Percentiles rank a stretch among this genome's conserved stretches.
phyloP scores from a whole-genome alignment of 202 grass and related monocot species.

The Hordeum pubiflorum region DNA sequence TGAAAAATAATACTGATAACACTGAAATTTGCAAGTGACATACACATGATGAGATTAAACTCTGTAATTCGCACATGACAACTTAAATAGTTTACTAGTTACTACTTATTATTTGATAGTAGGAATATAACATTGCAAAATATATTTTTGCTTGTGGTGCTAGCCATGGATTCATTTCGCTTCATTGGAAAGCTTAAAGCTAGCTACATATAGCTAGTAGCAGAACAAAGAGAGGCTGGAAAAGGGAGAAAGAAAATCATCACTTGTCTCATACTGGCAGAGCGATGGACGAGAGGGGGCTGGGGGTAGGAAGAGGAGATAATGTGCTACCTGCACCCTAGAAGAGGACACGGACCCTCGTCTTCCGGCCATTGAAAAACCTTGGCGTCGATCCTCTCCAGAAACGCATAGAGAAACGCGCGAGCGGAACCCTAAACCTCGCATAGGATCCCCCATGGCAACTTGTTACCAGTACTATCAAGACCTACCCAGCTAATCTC shows the following conservation, averaged over 20 bases:
- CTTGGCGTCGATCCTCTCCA: slow-evolving; percentile 34
- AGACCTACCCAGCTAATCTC: not conserved
- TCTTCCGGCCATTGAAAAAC: slow-evolving; percentile 62
- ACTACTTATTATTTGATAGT: not conserved
- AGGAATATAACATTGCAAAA: not conserved
- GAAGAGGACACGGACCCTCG: slow-evolving; percentile 67
- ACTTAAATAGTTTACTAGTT: not conserved
- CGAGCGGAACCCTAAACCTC: slow-evolving; percentile 29
- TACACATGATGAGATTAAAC: not conserved
- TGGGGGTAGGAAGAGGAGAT: not conserved
- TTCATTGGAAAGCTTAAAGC: slow-evolving; percentile 14
- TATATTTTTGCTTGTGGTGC: not conserved
- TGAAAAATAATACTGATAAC: not conserved
- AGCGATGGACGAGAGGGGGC: not conserved
- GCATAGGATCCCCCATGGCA: slow-evolving; percentile 50
- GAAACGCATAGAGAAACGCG: slow-evolving; percentile 36
- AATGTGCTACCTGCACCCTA: slow-evolving; percentile 58
- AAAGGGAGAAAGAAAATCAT: slow-evolving; percentile 20
- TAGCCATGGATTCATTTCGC: not conserved
- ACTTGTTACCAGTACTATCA: slow-evolving; percentile 22
- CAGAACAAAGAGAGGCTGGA: slow-evolving; percentile 26
- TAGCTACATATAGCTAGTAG: not conserved
- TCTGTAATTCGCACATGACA: not conserved
- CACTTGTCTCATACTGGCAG: not conserved
- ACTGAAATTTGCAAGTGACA: not conserved